Base-by-base conservation (phyloP, 2,329 filamentous ascomycete genomes). In the Xylaria sp. region DNA sequence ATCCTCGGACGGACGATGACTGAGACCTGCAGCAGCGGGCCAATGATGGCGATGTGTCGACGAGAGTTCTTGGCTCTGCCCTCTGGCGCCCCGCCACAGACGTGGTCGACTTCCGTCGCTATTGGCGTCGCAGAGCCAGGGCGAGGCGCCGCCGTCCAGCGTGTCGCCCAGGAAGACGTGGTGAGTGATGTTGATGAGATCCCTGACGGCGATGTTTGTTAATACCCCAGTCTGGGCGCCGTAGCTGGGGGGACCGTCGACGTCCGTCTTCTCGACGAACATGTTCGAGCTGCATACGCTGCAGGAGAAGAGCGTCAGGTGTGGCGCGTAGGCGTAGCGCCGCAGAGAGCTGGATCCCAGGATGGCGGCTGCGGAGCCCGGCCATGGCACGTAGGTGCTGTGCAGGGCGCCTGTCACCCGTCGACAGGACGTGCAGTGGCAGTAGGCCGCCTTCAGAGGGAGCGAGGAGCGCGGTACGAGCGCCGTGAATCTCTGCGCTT, bases 391-490 rank as follows among this genome's bases (percentile, higher is more conserved):
- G n/a, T 75, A 74, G 26, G 73, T 75, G 23, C 75, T 78, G 75
- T 83, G 83, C 26, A 85, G 74, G 5, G 74, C 80, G 26, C 85
- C 85, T 0, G 81, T 83, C 2, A 77, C 42, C 63, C 82, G 83
- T 1, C 85, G 81, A 72, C 85, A 87, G 2, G 84, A 86, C 20
- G 75, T 76, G 77, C 85, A 87, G 76, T 87, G 85, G 72, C 85
- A 87, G 64, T 77, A 78, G 6, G 74, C 74, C 0, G 78, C 82
- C 48, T 76, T 66, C 0, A 87, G 76, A 7, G 84, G 85, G 2
- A 86, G 78, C 0, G 73, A 69, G 1, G 80, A 78, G 17, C 59
- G 66, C 1, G 77, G 63, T 0, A 85, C 63, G 0, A 70, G 28
- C 1, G 80, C 63, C 6, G 73, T 79, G 77, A 84, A 85, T 15